phyloP scores from a whole-genome alignment of 106 monocot genomes.

The Vanilla planifolia region DNA sequence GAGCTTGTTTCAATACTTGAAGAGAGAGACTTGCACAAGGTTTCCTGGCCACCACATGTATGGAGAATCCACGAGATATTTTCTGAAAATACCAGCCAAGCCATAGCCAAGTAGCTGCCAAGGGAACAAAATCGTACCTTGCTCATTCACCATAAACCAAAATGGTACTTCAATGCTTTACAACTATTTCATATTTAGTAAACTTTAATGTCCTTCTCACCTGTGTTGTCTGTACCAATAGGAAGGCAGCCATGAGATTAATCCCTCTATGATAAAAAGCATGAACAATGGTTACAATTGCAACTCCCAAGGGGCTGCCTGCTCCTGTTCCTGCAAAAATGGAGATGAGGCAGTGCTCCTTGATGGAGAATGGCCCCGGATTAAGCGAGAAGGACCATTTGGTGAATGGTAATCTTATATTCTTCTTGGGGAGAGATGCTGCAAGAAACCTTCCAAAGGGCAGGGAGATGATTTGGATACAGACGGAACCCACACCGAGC shows the following conservation, averaged over 20 bases:
- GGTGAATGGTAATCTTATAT: slow-evolving; percentile 12
- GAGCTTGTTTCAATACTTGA: slow-evolving; percentile 22
- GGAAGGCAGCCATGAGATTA: slow-evolving; percentile 19
- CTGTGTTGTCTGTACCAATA: slow-evolving; percentile 32
- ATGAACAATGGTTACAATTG: slow-evolving; percentile 35
- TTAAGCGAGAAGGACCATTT: slow-evolving; percentile 48
- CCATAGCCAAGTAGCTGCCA: slow-evolving; percentile 54
- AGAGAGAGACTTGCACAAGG: slow-evolving; percentile 48
- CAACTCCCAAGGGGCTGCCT: slow-evolving; percentile 9
- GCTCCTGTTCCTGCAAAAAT: slow-evolving; percentile 30
- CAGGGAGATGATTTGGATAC: slow-evolving; percentile 10
- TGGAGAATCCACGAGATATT: slow-evolving; percentile 35
- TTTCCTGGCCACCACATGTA: slow-evolving; percentile 59
- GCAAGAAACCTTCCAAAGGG: slow-evolving; percentile 24
- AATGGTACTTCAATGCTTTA: no score
- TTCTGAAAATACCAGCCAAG: slow-evolving; percentile 41
- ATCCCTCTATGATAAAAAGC: slow-evolving; percentile 36
- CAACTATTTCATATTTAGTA: no score
- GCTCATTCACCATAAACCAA: no score
- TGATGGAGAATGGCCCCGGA: slow-evolving; percentile 40
- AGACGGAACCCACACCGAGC: slow-evolving; percentile 6
- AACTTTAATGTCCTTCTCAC: slow-evolving; percentile 5
- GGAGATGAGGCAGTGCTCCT: slow-evolving; percentile 44
- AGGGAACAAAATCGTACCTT: no score
- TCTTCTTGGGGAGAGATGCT: slow-evolving; percentile 1